Base-by-base conservation (phyloP, 2,329 filamentous ascomycete genomes). In the Fusarium avenaceum region DNA sequence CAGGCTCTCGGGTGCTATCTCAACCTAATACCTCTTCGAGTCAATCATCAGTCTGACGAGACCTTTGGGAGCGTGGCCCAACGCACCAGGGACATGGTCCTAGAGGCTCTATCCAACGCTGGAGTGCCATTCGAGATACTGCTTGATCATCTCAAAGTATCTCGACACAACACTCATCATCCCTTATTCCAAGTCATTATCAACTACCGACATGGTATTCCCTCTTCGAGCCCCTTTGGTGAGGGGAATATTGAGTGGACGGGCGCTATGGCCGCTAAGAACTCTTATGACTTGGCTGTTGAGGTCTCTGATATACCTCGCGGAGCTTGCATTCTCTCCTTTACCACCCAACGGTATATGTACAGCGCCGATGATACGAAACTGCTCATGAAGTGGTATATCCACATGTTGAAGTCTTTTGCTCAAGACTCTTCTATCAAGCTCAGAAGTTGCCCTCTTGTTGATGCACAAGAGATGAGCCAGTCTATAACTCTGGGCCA, bases 1-100 rank as follows among this genome's bases (percentile, higher is more conserved):
- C 19, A 62, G 14, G 46, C 40, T 7, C 20, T 62, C 11, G 58
- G 58, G 7, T 46, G 52, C 14, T 62, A 52, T 33, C 35, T 62
- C 24, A 57, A 62, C 38, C 52, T 62, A 7, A 46, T 62, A 11
- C 58, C 52, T 11, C 42, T 46, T 2, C 24, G 43, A n/a, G 24
- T 46, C 43, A 42, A 38, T 22, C 47, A 46, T 10, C 28, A 51
- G 22, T 14, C 20, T 2, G 15, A 44, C 4, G 47, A 58, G 35
- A 39, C 47, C 13, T 51, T 58, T 33, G 40, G 26, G 15, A 33
- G 19, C 30, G 24, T 50, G 9, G 28, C 50, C 20, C 39, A 30
- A 7, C 40, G 50, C 15, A 50, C 48, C 26, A 32, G 43, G n/a
- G 45, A n/a, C 4, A 45, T 38, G 14, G 48, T 35, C 24, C 22